Evolutionary conservation across 2,329 filamentous ascomycete genomes (phyloP).

Genomic region (Hypoxylon rubiginosum): DNA sequence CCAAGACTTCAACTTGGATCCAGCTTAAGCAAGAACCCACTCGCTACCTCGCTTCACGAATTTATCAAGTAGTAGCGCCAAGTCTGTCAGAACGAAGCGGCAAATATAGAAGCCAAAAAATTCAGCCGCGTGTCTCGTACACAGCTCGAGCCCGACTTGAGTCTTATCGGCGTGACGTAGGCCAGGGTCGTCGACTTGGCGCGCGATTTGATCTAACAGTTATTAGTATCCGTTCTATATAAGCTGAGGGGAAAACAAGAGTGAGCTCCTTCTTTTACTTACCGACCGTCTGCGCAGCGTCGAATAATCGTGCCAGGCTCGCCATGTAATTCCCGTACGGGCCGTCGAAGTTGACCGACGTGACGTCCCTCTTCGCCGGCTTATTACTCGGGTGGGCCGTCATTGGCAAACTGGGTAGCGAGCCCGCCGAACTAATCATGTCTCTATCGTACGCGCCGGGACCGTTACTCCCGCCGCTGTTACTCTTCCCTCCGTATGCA

Average conservation of each 20-base stretch:
- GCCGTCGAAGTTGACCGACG: conserved; percentile 78
- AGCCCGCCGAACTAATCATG: conserved; percentile 69
- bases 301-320: conserved; percentile 89
- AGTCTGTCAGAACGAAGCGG: conserved; percentile 90
- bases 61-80: conserved; percentile 90
- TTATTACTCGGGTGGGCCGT: conserved; percentile 74
- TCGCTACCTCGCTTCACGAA: conserved; percentile 97
- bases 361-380: conserved; percentile 78
- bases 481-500: conserved; percentile 63
- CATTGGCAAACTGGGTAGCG: conserved; percentile 84
- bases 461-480: conserved; percentile 52
- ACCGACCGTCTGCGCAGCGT: conserved; percentile 94
- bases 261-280: conserved; percentile 56
- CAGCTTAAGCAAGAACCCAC: conserved; percentile 73
- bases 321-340: conserved; percentile 93
- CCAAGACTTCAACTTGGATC: background rate
- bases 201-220: conserved; percentile 86
- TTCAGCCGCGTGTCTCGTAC: conserved; percentile 92
- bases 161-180: conserved; percentile 92
- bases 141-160: conserved; percentile 94
- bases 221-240: conserved; percentile 45
- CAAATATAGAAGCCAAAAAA: conserved; percentile 98
- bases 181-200: conserved; percentile 95
- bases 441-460: conserved; percentile 57
- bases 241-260: background rate